A percentile compares a stretch with the other conserved stretches of the same genome.
These are phyloP conservation scores for Limonium bicolor DNA, from an alignment of 148 eudicot genomes.

Conservation along the genomic window DNA sequence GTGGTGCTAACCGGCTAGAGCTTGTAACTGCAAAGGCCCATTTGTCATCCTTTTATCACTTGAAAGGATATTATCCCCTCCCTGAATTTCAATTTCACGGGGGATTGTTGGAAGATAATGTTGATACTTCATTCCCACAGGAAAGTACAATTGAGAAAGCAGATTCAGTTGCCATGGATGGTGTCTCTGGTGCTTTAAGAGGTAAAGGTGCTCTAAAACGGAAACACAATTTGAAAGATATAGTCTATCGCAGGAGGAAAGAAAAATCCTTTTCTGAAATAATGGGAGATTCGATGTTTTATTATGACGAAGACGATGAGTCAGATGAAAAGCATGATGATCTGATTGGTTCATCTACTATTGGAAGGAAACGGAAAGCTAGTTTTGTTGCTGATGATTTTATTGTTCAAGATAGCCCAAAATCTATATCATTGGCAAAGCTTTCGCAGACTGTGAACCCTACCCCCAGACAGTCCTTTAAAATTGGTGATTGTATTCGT, in stretches of 20 bases:
- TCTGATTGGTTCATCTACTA: slow-evolving; percentile 18
- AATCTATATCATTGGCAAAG: slow-evolving; percentile 46
- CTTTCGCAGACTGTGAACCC: slow-evolving; percentile 31
- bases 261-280: slow-evolving; percentile 55
- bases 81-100: slow-evolving; percentile 38
- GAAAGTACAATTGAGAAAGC: slow-evolving; percentile 18
- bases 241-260: slow-evolving; percentile 43
- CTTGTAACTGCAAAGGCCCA: slow-evolving; percentile 64
- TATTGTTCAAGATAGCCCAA: slow-evolving; percentile 25
- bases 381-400: slow-evolving; percentile 20
- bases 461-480: slow-evolving; percentile 66
- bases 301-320: slow-evolving; percentile 47
- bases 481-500: slow-evolving; percentile 83
- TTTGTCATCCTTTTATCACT: slow-evolving; percentile 43
- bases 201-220: slow-evolving; percentile 30
- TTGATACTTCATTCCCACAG: slow-evolving; percentile 8
- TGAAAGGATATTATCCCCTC: slow-evolving; percentile 34
- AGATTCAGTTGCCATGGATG: slow-evolving; percentile 12
- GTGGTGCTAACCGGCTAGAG: slow-evolving; percentile 36
- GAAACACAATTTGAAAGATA: slow-evolving; percentile 41
- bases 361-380: slow-evolving; percentile 31
- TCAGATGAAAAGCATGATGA: slow-evolving; percentile 25
- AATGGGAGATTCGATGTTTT: slow-evolving; percentile 37
- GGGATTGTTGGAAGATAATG: slow-evolving; percentile 30
- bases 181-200: slow-evolving; percentile 12